phyloP scores from a whole-genome alignment of 1,284 basidiomycete species.

The Tremellales sp. region DNA sequence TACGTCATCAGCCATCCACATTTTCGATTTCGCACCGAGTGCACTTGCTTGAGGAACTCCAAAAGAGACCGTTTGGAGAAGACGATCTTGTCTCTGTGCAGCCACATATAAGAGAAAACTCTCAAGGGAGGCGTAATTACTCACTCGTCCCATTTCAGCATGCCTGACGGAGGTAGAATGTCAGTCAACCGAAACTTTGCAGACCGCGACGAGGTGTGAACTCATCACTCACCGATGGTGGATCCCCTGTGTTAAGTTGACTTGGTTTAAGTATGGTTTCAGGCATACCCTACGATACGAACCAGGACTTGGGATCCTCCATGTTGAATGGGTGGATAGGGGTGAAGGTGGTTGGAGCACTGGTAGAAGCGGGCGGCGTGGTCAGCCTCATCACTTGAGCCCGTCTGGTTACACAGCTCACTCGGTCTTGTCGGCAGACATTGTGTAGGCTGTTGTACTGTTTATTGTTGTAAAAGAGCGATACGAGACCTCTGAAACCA shows the following conservation, averaged over 20 bases:
- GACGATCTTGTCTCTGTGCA: slow-evolving; percentile 45
- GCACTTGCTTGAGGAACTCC: slow-evolving; percentile 47
- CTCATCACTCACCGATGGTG: slow-evolving; percentile 16
- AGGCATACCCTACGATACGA: slow-evolving; percentile 5
- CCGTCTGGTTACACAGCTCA: background rate
- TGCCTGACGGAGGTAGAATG: slow-evolving; percentile 21
- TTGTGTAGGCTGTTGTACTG: background rate
- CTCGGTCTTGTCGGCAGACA: slow-evolving; percentile 3
- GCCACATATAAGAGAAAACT: slow-evolving; percentile 6
- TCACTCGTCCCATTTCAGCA: slow-evolving; percentile 49
- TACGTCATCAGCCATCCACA: background rate
- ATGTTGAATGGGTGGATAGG: slow-evolving; percentile 49
- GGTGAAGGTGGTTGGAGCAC: slow-evolving; percentile 36
- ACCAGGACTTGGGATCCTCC: slow-evolving; percentile 48
- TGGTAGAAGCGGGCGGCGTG: too few relatives aligned
- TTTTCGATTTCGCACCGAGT: slow-evolving; percentile 6
- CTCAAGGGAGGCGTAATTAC: slow-evolving; percentile 8
- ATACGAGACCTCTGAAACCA: too few relatives aligned
- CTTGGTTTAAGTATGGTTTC: background rate
- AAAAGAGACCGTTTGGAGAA: slow-evolving; percentile 49
- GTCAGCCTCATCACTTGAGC: too few relatives aligned
- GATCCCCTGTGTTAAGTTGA: slow-evolving; percentile 7
- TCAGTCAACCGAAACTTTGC: background rate
- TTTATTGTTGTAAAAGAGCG: too few relatives aligned
- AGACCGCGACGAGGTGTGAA: too few relatives aligned